Evolutionary conservation across 2,329 filamentous ascomycete species (phyloP), one percentile per base, ranked within the genome.

Genomic region (Aspergillus amoenus): DNA sequence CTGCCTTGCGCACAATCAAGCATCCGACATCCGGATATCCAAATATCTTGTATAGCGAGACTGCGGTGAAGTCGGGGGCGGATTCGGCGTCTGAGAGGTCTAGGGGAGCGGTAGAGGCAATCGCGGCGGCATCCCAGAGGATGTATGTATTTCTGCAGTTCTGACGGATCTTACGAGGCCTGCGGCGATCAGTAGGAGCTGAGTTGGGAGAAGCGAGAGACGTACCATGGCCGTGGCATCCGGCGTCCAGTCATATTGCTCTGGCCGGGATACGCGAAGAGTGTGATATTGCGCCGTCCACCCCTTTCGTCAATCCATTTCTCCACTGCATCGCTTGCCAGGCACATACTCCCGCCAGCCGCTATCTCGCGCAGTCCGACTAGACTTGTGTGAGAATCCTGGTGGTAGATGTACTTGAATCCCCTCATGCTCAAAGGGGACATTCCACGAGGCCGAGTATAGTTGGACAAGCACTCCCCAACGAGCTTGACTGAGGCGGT

Each of bases 21-120:
- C 60, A 59, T 9, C 60, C 60, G 5, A 62, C 52, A 32, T 62
- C 60, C 3, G 60, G 60, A 12, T 58, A 55, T 4, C 60, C 60
- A 24, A 62, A 60, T 3, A 62, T 62, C 49, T 62, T 62, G 43
- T 62, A 62, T 17, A 62, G 44, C 9, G 58, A 60, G 41, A 62
- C 50, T 2, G 51, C 58, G 2, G 60, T 62, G 40, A 62, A 62
- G 37, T 62, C 60, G 1, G 60, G 58, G 5, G 60, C 52, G 6
- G 39, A 45, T 4, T 45, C 42, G 4, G 49, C 46, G 32, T 60
- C 55, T 2, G 52, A 44, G 5, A 62, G 51, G 27, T 54, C 46
- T 12, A 62, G 32, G 0, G 60, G 56, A 4, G 58, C 41, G 18
- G 58, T 62, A 12, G 60, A 58, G 18, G 60, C 55, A 9, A 60